A percentile compares a stretch with the other conserved stretches of the same genome.
Evolutionary conservation across 2,329 filamentous ascomycete species (phyloP).

Genomic region (Calonectria hawksworthii): DNA sequence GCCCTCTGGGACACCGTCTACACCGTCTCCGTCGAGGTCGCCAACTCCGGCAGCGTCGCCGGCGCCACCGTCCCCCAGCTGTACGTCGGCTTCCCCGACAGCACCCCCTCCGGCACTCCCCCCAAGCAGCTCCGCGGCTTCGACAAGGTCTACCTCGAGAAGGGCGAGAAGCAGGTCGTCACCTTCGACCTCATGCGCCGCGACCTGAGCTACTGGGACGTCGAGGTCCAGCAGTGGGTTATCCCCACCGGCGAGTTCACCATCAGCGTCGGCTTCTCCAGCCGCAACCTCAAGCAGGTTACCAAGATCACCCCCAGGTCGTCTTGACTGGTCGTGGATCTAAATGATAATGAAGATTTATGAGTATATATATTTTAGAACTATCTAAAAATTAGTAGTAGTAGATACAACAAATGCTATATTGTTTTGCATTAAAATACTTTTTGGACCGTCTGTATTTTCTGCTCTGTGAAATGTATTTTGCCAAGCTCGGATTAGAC

Average conservation of each 20-base stretch:
- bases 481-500: background rate
- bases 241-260: slow-evolving; percentile 45
- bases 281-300: slow-evolving; percentile 43
- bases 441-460: background rate
- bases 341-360: slow-evolving; percentile 36
- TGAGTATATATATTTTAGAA: background rate
- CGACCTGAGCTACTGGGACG: slow-evolving; percentile 65
- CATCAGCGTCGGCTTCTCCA: slow-evolving; percentile 46
- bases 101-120: slow-evolving; percentile 59
- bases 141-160: slow-evolving; percentile 60
- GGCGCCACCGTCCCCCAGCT: slow-evolving; percentile 69
- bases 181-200: slow-evolving; percentile 62
- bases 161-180: slow-evolving; percentile 56
- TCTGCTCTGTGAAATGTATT: background rate
- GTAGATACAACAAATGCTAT: slow-evolving; percentile 8
- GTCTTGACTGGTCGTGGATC: slow-evolving; percentile 15
- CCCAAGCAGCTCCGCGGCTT: slow-evolving; percentile 65
- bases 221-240: slow-evolving; percentile 57
- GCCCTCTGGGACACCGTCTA: slow-evolving; percentile 68
- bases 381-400: background rate
- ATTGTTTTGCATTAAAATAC: background rate
- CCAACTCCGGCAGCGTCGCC: slow-evolving; percentile 64
- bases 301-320: slow-evolving; percentile 40
- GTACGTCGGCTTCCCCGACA: slow-evolving; percentile 62
- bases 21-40: slow-evolving; percentile 60